Evolutionary conservation across 2,329 filamentous ascomycete genomes (phyloP).

Genomic region (Neopestalotiopsis clavispora): DNA sequence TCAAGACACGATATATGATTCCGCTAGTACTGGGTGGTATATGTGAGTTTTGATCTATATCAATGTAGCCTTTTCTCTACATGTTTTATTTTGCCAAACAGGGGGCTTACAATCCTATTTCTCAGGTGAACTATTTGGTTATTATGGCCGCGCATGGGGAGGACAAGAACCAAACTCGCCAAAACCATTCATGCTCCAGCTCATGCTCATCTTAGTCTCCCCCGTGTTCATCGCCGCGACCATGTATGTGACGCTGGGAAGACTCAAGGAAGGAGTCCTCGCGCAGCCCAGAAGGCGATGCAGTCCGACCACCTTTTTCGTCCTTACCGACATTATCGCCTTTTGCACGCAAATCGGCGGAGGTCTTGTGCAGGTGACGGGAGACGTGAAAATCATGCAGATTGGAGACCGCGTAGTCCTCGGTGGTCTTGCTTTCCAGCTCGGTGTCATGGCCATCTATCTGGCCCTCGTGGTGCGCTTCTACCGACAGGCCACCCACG

Average conservation of each 20-base stretch:
- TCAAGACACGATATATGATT: background rate
- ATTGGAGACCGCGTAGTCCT: conserved; percentile 3
- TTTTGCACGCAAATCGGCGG: conserved; percentile 10
- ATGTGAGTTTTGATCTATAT: background rate
- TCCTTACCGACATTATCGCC: conserved; percentile 5
- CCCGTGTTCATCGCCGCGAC: background rate
- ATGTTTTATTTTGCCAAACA: background rate
- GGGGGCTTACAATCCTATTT: background rate
- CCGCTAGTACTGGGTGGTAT: background rate
- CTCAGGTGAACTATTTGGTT: conserved; percentile 3
- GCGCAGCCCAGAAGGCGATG: background rate
- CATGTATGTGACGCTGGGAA: conserved; percentile 5
- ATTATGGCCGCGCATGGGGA: background rate
- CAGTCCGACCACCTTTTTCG: conserved; percentile 5
- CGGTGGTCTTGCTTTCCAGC: conserved; percentile 2
- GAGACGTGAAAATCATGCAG: conserved; percentile 3
- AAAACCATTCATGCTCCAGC: conserved; percentile 7
- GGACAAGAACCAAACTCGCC: background rate
- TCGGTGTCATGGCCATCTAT: background rate
- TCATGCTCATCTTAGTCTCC: conserved; percentile 6
- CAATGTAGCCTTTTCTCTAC: too few species aligned
- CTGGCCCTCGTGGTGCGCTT: background rate
- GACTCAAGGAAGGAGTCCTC: background rate
- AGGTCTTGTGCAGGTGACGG: background rate
- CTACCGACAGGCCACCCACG: background rate